These are phyloP conservation scores for Alternaria tenuissima DNA, from an alignment of 2,329 filamentous ascomycete species.

Conservation along the genomic window DNA sequence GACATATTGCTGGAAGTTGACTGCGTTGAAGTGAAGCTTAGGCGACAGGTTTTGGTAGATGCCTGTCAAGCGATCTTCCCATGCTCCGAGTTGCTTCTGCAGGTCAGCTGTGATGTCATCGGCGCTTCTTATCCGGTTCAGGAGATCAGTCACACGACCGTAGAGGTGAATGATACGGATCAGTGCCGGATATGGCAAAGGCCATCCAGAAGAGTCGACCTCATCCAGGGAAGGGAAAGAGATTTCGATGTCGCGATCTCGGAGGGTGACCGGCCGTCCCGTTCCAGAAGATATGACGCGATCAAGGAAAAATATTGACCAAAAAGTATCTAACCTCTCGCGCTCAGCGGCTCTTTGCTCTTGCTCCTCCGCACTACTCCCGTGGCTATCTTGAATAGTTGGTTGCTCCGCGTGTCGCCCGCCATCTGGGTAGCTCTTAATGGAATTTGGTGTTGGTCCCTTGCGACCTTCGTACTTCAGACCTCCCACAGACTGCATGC, in stretches of 20 bases:
- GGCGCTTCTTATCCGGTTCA: conserved; percentile 80
- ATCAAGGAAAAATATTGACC: conserved; percentile 89
- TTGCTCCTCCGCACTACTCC: conserved; percentile 45
- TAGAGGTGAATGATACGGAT: conserved; percentile 88
- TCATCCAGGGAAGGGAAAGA: conserved; percentile 69
- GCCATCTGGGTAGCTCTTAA: conserved; percentile 52
- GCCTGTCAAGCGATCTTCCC: conserved; percentile 80
- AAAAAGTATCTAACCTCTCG: conserved; percentile 86
- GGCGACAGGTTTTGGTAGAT: conserved; percentile 78
- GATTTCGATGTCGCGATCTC: conserved; percentile 85
- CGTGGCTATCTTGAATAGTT: conserved; percentile 57
- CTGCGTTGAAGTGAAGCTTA: conserved; percentile 81
- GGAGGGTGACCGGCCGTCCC: conserved; percentile 81
- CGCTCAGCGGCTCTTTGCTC: conserved; percentile 75
- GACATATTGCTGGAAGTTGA: conserved; percentile 86
- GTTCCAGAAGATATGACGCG: conserved; percentile 88
- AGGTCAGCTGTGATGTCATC: conserved; percentile 79
- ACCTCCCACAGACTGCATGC: conserved; percentile 82
- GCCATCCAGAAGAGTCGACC: conserved; percentile 69
- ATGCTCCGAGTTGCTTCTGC: conserved; percentile 73
- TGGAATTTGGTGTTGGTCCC: conserved; percentile 64
- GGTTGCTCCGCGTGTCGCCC: conserved; percentile 55
- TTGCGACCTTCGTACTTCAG: conserved; percentile 66
- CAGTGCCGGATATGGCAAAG: conserved; percentile 79
- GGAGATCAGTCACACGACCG: conserved; percentile 80